Conservation (phyloP, 2,329 filamentous ascomycete genomes). For the Nemania sp. region DNA sequence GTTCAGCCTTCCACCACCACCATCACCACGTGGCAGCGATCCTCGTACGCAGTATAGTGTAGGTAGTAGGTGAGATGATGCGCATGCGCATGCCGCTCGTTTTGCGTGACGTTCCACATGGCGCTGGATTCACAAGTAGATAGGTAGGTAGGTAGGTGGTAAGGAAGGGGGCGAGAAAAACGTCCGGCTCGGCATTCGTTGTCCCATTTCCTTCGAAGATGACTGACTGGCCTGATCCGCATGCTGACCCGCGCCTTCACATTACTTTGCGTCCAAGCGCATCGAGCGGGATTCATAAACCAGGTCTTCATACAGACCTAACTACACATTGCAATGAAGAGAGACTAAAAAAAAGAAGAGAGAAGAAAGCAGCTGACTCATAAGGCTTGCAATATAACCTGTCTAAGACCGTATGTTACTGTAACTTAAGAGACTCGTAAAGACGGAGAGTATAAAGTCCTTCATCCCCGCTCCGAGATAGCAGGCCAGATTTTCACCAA, state of each 20-base stretch:
- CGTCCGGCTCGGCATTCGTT: background rate
- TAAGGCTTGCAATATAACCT: no score
- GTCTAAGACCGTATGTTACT: no score
- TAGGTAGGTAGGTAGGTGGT: no score
- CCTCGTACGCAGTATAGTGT: no score
- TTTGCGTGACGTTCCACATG: background rate
- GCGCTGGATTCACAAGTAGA: background rate
- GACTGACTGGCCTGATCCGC: no score
- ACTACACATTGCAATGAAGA: no score
- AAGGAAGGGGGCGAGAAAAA: background rate
- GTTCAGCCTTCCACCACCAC: conserved; percentile 7
- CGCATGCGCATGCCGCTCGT: background rate
- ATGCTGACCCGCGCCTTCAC: background rate
- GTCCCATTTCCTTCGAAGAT: background rate
- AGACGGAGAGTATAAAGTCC: background rate
- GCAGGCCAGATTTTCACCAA: background rate
- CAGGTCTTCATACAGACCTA: no score
- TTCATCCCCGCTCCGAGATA: background rate
- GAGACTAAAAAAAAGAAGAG: no score
- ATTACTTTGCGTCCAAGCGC: background rate
- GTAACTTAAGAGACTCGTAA: background rate
- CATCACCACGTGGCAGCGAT: conserved; percentile 9
- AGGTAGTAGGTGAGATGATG: no score
- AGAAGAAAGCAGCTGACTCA: no score
- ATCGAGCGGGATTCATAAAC: no score